phyloP scores from a whole-genome alignment of 768 basidiomycete genomes.

The Trametes cinnabarina region DNA sequence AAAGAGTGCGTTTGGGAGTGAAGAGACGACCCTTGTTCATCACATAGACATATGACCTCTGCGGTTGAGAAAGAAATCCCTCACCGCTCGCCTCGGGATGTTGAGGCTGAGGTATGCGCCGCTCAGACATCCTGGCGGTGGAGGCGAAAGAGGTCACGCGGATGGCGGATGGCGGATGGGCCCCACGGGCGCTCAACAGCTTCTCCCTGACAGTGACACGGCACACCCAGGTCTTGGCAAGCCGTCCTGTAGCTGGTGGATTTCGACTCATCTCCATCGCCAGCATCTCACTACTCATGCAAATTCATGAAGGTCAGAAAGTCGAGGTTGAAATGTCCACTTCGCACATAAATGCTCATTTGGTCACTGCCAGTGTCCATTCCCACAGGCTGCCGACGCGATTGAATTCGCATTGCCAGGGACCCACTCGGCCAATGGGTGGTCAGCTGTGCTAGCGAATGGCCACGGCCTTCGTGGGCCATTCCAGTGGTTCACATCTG shows the following conservation, averaged over 20 bases:
- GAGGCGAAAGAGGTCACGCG: neutral
- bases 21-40: neutral
- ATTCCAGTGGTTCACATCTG: slow-evolving; percentile 7
- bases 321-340: too few relatives aligned
- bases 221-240: too few relatives aligned
- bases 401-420: slow-evolving; percentile 12
- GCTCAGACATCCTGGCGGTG: neutral
- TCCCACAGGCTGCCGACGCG: slow-evolving; percentile 2
- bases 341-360: neutral
- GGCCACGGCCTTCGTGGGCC: slow-evolving; percentile 1
- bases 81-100: neutral
- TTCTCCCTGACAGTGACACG: neutral
- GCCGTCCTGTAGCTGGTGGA: too few relatives aligned
- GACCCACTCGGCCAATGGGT: neutral
- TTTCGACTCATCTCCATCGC: slow-evolving; percentile 3
- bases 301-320: neutral
- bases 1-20: neutral
- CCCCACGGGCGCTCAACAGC: neutral
- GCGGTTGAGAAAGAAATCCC: neutral
- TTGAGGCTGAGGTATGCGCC: neutral
- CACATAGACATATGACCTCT: neutral
- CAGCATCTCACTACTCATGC: neutral
- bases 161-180: too few relatives aligned
- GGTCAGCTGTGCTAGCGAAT: slow-evolving; percentile 14
- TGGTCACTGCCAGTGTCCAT: neutral